These are phyloP conservation scores for Picea sitchensis DNA, from an alignment of 75 land plant genomes.

Conservation along the genomic window DNA sequence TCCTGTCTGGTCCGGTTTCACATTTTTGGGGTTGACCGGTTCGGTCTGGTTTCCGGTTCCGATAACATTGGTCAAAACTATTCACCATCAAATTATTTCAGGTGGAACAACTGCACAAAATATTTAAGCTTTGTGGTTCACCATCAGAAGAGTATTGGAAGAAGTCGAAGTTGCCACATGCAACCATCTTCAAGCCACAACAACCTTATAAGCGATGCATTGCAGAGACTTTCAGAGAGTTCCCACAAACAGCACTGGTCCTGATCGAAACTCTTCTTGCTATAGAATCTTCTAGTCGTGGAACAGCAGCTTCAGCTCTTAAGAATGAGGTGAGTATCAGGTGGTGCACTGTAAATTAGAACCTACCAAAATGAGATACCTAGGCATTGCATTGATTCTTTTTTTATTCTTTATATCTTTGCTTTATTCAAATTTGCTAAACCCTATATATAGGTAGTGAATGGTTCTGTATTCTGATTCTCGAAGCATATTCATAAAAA, in stretches of 20 bases:
- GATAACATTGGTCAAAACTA: no score
- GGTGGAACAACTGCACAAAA: conserved; percentile 91
- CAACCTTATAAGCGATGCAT: conserved; percentile 72
- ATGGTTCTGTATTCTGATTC: no score
- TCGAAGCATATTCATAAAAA: no score
- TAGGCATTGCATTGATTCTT: no score
- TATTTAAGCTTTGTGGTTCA: conserved; percentile 87
- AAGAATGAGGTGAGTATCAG: conserved; percentile 41
- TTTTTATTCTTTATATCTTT: no score
- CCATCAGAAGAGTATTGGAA: conserved; percentile 87
- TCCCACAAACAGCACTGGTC: conserved; percentile 73
- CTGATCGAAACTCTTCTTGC: conserved; percentile 81
- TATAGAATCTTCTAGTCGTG: conserved; percentile 86
- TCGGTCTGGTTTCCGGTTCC: no score
- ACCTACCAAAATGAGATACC: no score
- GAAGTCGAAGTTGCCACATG: conserved; percentile 72
- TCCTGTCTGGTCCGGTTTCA: no score
- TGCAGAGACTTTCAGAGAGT: conserved; percentile 89
- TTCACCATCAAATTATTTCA: conserved; percentile 7
- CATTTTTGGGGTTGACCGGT: no score
- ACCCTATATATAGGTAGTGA: no score
- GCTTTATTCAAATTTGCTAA: no score
- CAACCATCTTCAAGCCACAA: conserved; percentile 72
- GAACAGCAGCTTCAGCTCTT: conserved; percentile 80
- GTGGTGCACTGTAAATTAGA: no score